Percentiles rank a stretch among this genome's conserved stretches.
phyloP scores from a whole-genome alignment of 1,139 yeast genomes.

The Kluyveromyces marxianus region DNA sequence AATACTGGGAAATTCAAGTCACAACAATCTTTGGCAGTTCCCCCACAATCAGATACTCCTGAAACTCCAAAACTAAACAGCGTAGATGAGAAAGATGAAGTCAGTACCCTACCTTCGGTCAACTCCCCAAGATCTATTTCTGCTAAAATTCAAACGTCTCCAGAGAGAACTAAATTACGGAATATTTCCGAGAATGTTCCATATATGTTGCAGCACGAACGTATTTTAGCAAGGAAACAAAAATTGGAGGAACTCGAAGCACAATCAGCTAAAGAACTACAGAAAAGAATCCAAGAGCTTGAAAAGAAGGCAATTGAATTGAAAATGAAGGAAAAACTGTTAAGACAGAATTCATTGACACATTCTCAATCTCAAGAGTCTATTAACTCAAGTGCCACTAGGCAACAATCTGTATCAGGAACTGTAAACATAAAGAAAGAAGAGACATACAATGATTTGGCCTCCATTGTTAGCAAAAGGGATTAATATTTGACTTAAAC shows the following conservation, averaged over 20 bases:
- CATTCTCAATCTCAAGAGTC: slow-evolving; percentile 7
- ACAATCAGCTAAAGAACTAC: slow-evolving; percentile 66
- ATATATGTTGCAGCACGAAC: slow-evolving; percentile 68
- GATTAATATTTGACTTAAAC: slow-evolving; percentile 13
- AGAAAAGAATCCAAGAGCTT: slow-evolving; percentile 64
- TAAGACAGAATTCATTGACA: slow-evolving; percentile 25
- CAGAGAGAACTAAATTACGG: slow-evolving; percentile 62
- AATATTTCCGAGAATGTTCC: slow-evolving; percentile 79
- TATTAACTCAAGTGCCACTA: slow-evolving; percentile 11
- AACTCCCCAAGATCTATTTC: slow-evolving; percentile 33
- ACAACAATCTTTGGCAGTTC: slow-evolving; percentile 22
- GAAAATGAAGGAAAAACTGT: slow-evolving; percentile 53
- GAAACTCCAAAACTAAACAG: slow-evolving; percentile 22
- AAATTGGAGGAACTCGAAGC: slow-evolving; percentile 72
- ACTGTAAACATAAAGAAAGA: slow-evolving; percentile 37
- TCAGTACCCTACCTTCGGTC: slow-evolving; percentile 6
- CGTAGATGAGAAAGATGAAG: slow-evolving; percentile 6
- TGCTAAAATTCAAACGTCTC: slow-evolving; percentile 46
- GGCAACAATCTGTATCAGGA: slow-evolving; percentile 11
- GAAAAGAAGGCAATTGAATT: slow-evolving; percentile 70
- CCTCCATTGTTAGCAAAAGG: slow-evolving; percentile 35
- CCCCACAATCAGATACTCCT: slow-evolving; percentile 17
- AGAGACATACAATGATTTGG: slow-evolving; percentile 48
- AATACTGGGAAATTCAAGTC: slow-evolving; percentile 30
- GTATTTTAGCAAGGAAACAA: slow-evolving; percentile 65